phyloP scores from a whole-genome alignment of 345 rosid species.

The Citrus maxima region DNA sequence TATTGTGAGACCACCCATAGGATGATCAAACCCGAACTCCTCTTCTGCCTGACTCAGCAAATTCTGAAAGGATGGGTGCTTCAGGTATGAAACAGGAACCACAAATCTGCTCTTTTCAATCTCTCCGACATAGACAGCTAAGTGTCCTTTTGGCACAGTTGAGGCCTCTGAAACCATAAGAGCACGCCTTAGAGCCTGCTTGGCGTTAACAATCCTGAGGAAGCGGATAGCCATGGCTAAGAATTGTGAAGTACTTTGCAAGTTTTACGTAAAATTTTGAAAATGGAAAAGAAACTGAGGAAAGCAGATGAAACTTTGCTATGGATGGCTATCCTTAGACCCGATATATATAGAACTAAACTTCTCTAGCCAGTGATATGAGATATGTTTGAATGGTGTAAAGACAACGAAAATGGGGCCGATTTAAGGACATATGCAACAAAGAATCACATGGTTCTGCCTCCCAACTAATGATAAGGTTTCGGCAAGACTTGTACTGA shows the following conservation, averaged over 20 bases:
- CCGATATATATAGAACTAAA: background rate
- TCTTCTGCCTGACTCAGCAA: constrained; percentile 19
- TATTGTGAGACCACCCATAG: constrained; percentile 28
- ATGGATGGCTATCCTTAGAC: background rate
- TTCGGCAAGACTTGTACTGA: background rate
- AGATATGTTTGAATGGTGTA: background rate
- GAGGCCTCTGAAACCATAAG: too few relatives aligned
- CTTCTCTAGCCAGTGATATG: background rate
- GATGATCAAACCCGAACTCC: constrained; percentile 28
- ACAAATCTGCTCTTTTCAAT: constrained; percentile 34
- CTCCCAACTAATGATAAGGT: background rate
- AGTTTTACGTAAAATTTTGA: background rate
- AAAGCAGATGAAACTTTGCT: background rate
- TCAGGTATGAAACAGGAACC: constrained; percentile 37
- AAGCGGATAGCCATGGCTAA: background rate
- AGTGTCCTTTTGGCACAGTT: constrained; percentile 40
- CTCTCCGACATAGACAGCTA: constrained; percentile 46
- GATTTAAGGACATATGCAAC: background rate
- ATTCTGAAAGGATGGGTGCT: constrained; percentile 37
- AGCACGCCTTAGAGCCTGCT: background rate
- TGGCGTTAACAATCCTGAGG: background rate
- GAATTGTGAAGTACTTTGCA: background rate
- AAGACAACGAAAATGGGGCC: background rate
- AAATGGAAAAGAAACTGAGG: background rate
- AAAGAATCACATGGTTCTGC: background rate